Evolutionary conservation across 169 alveolate species (phyloP), one percentile per base, ranked within the genome.

Genomic region (Cryptosporidium felis): DNA sequence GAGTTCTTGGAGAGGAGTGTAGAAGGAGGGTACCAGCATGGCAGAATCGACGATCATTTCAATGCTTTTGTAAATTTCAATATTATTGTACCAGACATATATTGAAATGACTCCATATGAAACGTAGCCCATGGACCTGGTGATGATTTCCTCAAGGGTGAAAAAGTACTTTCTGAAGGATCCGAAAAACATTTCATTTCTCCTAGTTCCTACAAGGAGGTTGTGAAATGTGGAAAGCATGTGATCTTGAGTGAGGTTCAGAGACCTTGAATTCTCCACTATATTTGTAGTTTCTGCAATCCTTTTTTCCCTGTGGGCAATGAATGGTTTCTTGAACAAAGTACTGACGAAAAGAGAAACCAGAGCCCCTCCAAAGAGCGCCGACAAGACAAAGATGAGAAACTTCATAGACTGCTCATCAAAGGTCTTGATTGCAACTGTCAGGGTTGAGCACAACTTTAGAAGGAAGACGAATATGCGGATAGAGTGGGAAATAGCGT

Each of bases 231-330:
- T 28, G 18, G 60, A 49, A 9, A 53, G 32, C 2, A 74, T 12
- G 23, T 74, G 85, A 53, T 74, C 85, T 34, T 74, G 85, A 40
- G 85, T 74, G n/a, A 74, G 74, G n/a, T 49, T 56, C 8, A 74
- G 47, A 18, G 56, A 34, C 41, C 56, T 74, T 38, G 85, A 74
- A 34, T 49, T 56, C 26, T 74, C 85, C 9, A 74, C 38, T 1
- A 74, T 53, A 38, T 53, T 74, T 6, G 67, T 42, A 40, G 74
- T 74, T 36, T 74, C 85, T 14, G 65, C 67, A 49, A 74, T 51
- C 12, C 85, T 74, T 53, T 53, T 42, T 45, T 74, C 85, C 18
- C 85, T 49, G 16, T 49, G 74, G 16, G 85, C 85, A 36, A 74
- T 74, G 56, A 74, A 74, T 10, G 85, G 85, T 36, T 45, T 49